Evolutionary conservation across 1,284 basidiomycete genomes (phyloP).

Genomic region (Leccinum glutinopallens): DNA sequence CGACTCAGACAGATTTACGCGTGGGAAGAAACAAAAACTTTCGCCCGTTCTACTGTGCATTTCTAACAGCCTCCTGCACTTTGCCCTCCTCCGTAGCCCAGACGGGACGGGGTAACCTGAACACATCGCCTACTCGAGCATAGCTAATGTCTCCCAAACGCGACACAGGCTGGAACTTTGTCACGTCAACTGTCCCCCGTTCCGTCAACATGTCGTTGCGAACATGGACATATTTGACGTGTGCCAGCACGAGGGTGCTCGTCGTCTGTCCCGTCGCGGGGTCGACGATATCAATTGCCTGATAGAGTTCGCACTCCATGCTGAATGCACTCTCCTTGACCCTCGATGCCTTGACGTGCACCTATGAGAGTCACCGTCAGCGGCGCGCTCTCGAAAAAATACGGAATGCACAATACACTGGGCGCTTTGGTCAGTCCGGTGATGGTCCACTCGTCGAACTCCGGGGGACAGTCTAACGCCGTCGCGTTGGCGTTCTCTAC

Average conservation of each 20-base stretch:
- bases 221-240: slow-evolving; percentile 41
- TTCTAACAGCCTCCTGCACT: slow-evolving; percentile 9
- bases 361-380: slow-evolving; percentile 32
- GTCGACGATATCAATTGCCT: slow-evolving; percentile 49
- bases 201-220: slow-evolving; percentile 49
- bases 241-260: slow-evolving; percentile 56
- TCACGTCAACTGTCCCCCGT: slow-evolving; percentile 49
- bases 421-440: slow-evolving; percentile 62
- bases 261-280: slow-evolving; percentile 38
- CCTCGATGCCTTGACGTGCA: slow-evolving; percentile 59
- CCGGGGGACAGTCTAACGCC: slow-evolving; percentile 58
- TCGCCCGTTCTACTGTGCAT: not conserved
- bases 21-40: not conserved
- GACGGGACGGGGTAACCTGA: slow-evolving; percentile 45
- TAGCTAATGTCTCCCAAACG: slow-evolving; percentile 63
- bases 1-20: no score
- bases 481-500: slow-evolving; percentile 65
- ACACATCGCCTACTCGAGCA: slow-evolving; percentile 47
- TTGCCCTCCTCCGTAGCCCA: slow-evolving; percentile 53
- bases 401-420: slow-evolving; percentile 40
- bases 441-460: slow-evolving; percentile 66
- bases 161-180: slow-evolving; percentile 53
- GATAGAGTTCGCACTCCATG: slow-evolving; percentile 68
- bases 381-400: not conserved
- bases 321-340: slow-evolving; percentile 73